Conservation (phyloP, 805 yeast species). For the Pichia deserticola region DNA sequence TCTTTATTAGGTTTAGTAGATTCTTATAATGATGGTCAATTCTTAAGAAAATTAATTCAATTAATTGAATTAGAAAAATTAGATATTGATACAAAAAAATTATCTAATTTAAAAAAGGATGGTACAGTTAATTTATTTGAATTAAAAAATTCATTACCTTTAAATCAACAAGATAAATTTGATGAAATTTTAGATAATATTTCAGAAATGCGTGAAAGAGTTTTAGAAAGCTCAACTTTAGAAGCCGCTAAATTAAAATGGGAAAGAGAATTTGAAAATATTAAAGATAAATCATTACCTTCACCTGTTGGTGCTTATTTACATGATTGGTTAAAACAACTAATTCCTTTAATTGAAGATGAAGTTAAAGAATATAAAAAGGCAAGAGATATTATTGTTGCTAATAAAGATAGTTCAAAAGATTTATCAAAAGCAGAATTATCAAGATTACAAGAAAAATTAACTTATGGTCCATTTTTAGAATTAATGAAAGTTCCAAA, state of each 20-base stretch:
- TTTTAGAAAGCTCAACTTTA: constrained; percentile 68
- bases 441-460: constrained; percentile 28
- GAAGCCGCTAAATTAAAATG: constrained; percentile 86
- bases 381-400: constrained; percentile 26
- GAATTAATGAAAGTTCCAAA: constrained; percentile 68
- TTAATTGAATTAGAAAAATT: constrained; percentile 18
- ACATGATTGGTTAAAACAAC: constrained; percentile 76
- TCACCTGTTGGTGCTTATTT: constrained; percentile 63
- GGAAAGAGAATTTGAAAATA: constrained; percentile 66
- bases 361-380: constrained; percentile 54
- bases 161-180: constrained; percentile 45
- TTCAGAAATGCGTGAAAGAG: constrained; percentile 69
- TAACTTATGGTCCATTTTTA: constrained; percentile 71
- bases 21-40: constrained; percentile 20
- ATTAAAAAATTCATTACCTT: constrained; percentile 48
- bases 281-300: constrained; percentile 36
- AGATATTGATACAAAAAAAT: constrained; percentile 14
- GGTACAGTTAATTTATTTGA: constrained; percentile 53
- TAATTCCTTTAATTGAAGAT: constrained; percentile 62
- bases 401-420: constrained; percentile 6
- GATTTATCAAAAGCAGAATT: constrained; percentile 17
- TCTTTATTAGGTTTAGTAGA: constrained; percentile 48
- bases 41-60: constrained; percentile 15
- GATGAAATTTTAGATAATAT: constrained; percentile 60
- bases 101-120: constrained; percentile 6